Evolutionary conservation across 2,329 filamentous ascomycete species (phyloP).

Genomic region (Rhexocercosporidium sp.): DNA sequence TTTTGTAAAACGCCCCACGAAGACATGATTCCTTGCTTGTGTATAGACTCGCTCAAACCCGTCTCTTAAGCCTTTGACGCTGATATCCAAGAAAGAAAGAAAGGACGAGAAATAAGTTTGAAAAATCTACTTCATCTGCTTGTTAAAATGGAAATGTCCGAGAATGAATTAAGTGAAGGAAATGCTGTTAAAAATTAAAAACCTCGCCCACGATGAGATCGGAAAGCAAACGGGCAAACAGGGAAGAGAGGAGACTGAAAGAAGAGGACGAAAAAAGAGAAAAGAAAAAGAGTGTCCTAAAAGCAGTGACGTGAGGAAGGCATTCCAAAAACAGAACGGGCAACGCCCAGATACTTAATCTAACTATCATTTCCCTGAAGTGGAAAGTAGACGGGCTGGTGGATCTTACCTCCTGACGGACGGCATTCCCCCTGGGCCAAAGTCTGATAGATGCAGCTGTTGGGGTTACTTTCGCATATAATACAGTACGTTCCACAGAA

Average conservation of each 20-base stretch:
- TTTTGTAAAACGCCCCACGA: slow-evolving; percentile 40
- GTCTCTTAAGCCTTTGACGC: neutral
- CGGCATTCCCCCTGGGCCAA: neutral
- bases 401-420: neutral
- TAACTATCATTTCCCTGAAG: neutral
- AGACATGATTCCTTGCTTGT: slow-evolving; percentile 28
- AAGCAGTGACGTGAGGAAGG: slow-evolving; percentile 11
- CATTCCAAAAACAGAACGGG: slow-evolving; percentile 6
- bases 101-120: slow-evolving; percentile 14
- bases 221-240: neutral
- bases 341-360: slow-evolving; percentile 21
- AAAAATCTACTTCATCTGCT: slow-evolving; percentile 21
- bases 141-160: neutral
- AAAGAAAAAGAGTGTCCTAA: slow-evolving; percentile 13
- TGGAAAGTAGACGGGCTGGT: slow-evolving; percentile 9
- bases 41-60: neutral
- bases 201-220: slow-evolving; percentile 32
- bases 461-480: slow-evolving; percentile 19
- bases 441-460: slow-evolving; percentile 12
- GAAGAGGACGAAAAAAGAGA: slow-evolving; percentile 16
- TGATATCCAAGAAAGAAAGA: slow-evolving; percentile 17
- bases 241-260: slow-evolving; percentile 16
- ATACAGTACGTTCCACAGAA: slow-evolving; percentile 8
- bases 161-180: slow-evolving; percentile 22
- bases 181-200: slow-evolving; percentile 19